Conservation (phyloP, 352 stramenopile species). For the Phytophthora colocasiae region DNA sequence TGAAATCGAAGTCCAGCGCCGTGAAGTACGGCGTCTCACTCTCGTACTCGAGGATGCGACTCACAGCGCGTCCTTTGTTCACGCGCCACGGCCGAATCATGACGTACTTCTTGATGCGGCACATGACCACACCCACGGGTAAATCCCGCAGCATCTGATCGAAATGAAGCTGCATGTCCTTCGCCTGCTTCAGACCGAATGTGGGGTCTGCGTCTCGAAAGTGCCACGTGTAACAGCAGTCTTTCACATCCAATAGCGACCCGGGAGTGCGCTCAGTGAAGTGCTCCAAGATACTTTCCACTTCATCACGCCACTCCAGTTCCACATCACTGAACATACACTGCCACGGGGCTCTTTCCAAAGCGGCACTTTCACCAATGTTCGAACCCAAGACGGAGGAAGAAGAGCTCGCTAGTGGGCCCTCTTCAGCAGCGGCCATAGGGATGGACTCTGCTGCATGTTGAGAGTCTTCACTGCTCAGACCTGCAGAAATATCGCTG, state of each 20-base stretch:
- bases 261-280: slow-evolving; percentile 91
- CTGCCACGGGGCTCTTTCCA: slow-evolving; percentile 68
- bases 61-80: slow-evolving; percentile 88
- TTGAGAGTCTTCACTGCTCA: slow-evolving; percentile 22
- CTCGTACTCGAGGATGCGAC: slow-evolving; percentile 85
- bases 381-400: slow-evolving; percentile 17
- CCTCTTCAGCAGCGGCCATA: slow-evolving; percentile 17
- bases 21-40: slow-evolving; percentile 81
- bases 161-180: slow-evolving; percentile 91
- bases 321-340: slow-evolving; percentile 87
- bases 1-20: slow-evolving; percentile 85
- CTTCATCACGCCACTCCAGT: slow-evolving; percentile 77
- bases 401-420: slow-evolving; percentile 27
- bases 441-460: slow-evolving; percentile 12
- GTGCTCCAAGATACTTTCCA: slow-evolving; percentile 86
- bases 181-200: slow-evolving; percentile 88
- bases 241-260: slow-evolving; percentile 84
- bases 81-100: slow-evolving; percentile 87
- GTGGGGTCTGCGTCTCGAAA: slow-evolving; percentile 87
- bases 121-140: slow-evolving; percentile 88
- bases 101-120: slow-evolving; percentile 90
- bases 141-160: slow-evolving; percentile 90
- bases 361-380: slow-evolving; percentile 10
- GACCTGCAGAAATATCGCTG: slow-evolving; percentile 9
- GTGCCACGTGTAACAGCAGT: slow-evolving; percentile 90